A percentile compares a stretch with the other conserved stretches of the same genome.
Conservation (phyloP, 2,329 filamentous ascomycete genomes). For the Cladophialophora chaetospira region DNA sequence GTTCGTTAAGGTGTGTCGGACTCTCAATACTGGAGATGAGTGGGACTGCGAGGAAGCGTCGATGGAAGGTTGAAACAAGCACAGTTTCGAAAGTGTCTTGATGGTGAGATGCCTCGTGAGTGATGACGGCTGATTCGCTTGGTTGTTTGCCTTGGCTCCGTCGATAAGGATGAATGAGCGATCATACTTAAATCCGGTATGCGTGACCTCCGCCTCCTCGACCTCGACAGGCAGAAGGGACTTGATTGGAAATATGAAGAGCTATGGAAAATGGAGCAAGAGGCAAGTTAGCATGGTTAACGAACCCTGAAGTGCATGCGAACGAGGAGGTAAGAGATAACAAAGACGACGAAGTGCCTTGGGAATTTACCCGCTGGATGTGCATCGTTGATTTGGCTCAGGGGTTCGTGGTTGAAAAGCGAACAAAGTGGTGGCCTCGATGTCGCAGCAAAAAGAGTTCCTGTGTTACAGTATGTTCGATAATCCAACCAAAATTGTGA, state of each 20-base stretch:
- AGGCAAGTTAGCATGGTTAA: not conserved
- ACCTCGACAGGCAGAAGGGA: constrained; percentile 14
- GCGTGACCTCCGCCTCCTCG: not conserved
- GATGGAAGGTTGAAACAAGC: constrained; percentile 14
- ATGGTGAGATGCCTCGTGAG: constrained; percentile 13
- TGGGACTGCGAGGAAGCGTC: not conserved
- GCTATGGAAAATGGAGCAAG: not conserved
- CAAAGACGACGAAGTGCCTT: too few species aligned
- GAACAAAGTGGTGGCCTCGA: too few species aligned
- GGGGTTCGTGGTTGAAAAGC: too few species aligned
- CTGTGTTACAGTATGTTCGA: too few species aligned
- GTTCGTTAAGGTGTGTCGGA: not conserved
- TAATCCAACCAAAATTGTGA: too few species aligned
- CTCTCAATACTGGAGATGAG: not conserved
- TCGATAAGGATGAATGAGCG: constrained; percentile 15
- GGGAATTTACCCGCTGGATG: constrained; percentile 5
- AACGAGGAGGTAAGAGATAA: too few species aligned
- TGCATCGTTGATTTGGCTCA: not conserved
- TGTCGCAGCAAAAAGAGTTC: too few species aligned
- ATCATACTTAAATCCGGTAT: constrained; percentile 14
- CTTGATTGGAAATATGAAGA: constrained; percentile 20
- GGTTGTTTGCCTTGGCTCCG: not conserved
- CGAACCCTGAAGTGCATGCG: not conserved
- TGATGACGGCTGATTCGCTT: not conserved
- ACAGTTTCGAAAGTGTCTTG: constrained; percentile 17